Evolutionary conservation across 2,329 filamentous ascomycete genomes (phyloP).

Genomic region (Botrytis byssoidea): DNA sequence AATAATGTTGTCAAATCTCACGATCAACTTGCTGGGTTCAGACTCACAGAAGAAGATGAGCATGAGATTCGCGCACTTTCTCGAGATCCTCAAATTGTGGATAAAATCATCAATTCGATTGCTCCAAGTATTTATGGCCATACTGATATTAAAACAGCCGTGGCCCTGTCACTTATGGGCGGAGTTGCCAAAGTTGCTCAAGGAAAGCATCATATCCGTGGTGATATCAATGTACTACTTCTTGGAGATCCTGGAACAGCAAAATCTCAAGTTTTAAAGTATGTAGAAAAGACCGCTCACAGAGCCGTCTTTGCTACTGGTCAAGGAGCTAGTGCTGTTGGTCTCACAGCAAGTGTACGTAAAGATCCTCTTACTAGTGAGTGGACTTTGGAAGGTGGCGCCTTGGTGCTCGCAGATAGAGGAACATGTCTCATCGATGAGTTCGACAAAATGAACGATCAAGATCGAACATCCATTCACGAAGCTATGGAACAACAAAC

Average conservation of each 20-base stretch:
- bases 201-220: slow-evolving; percentile 85
- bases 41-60: slow-evolving; percentile 92
- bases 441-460: slow-evolving; percentile 99
- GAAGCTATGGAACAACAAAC: slow-evolving; percentile 99
- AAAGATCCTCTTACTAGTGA: slow-evolving; percentile 93
- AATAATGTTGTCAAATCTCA: slow-evolving; percentile 97
- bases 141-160: slow-evolving; percentile 93
- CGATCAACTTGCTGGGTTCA: slow-evolving; percentile 94
- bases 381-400: slow-evolving; percentile 96
- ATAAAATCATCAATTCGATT: slow-evolving; percentile 89
- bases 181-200: slow-evolving; percentile 90
- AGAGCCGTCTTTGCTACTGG: slow-evolving; percentile 96
- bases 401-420: slow-evolving; percentile 88
- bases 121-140: slow-evolving; percentile 98
- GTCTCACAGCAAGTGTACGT: slow-evolving; percentile 94
- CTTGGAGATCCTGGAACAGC: slow-evolving; percentile 96
- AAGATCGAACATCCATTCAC: slow-evolving; percentile 96
- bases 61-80: slow-evolving; percentile 84
- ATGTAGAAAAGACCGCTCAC: slow-evolving; percentile 95
- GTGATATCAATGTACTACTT: slow-evolving; percentile 95
- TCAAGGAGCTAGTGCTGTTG: slow-evolving; percentile 94
- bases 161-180: slow-evolving; percentile 90
- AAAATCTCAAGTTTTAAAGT: slow-evolving; percentile 97
- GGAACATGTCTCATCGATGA: slow-evolving; percentile 97
- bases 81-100: slow-evolving; percentile 84